Percentiles rank a stretch among this genome's conserved stretches.
phyloP scores from a whole-genome alignment of 495 filamentous ascomycete genomes.

The Niebla homalea region DNA sequence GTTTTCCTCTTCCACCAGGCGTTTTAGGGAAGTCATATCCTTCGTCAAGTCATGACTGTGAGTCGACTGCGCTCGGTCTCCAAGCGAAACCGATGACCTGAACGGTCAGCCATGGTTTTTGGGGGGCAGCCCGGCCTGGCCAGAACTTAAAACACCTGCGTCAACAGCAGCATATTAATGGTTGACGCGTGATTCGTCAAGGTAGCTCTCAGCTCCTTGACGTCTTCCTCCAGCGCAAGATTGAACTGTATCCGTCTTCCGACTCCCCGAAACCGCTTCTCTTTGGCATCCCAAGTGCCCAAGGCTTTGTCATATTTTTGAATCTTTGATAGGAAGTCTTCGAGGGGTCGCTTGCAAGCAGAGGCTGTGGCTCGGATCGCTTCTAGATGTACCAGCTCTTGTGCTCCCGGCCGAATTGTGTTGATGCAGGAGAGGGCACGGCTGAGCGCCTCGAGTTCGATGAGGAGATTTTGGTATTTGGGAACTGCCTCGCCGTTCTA shows the following conservation, averaged over 20 bases:
- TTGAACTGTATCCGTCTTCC: neutral
- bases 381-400: neutral
- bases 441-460: neutral
- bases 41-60: too few relatives aligned
- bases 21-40: too few relatives aligned
- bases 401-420: neutral
- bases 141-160: neutral
- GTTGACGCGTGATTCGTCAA: neutral
- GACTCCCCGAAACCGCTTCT: neutral
- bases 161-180: constrained; percentile 1
- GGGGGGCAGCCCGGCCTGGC: too few relatives aligned
- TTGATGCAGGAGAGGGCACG: neutral
- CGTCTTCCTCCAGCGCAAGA: neutral
- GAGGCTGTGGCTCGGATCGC: neutral
- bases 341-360: constrained; percentile 7
- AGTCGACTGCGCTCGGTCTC: too few relatives aligned
- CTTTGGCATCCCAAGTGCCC: neutral
- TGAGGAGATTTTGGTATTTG: neutral
- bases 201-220: neutral
- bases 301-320: constrained; percentile 2
- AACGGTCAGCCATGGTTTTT: too few relatives aligned
- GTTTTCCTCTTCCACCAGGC: too few relatives aligned
- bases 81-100: too few relatives aligned
- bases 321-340: neutral
- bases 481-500: neutral